A percentile compares a stretch with the other conserved stretches of the same genome.
Conservation (phyloP, 1,284 basidiomycete species). For the Agroathelia rolfsii region DNA sequence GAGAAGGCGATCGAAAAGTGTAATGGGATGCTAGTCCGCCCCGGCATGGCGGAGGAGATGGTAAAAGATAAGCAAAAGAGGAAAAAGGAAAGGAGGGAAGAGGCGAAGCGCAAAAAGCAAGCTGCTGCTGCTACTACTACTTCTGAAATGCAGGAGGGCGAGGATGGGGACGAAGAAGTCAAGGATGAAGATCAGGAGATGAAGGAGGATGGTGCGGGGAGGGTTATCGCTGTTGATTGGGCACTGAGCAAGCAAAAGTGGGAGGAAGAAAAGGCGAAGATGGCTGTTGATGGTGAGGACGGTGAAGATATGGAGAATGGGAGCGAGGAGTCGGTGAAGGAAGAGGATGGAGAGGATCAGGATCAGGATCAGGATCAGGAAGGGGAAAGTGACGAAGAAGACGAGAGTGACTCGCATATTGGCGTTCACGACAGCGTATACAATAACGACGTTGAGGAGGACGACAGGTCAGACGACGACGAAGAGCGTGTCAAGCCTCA, state of each 20-base stretch:
- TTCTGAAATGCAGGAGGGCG: constrained; percentile 25
- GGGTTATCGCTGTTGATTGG: constrained; percentile 93
- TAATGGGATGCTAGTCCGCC: constrained; percentile 68
- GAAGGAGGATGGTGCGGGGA: constrained; percentile 31
- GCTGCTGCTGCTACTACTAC: no score
- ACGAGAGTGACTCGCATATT: no score
- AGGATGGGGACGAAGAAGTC: constrained; percentile 23
- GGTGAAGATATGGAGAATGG: no score
- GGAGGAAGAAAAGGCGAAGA: constrained; percentile 67
- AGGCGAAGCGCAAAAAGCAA: constrained; percentile 39
- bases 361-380: constrained; percentile 21
- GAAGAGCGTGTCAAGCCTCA: constrained; percentile 56
- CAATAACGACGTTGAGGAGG: constrained; percentile 25
- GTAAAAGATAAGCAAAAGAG: constrained; percentile 68
- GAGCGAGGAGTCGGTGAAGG: constrained; percentile 29
- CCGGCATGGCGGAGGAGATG: constrained; percentile 58
- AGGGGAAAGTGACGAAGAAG: constrained; percentile 20
- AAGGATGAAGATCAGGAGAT: constrained; percentile 24
- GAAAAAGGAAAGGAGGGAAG: constrained; percentile 54
- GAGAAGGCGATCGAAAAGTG: constrained; percentile 75
- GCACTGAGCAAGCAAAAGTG: constrained; percentile 91
- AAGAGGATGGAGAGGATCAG: constrained; percentile 29
- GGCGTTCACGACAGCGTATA: constrained; percentile 23
- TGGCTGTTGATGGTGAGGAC: constrained; percentile 30
- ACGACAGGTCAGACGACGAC: constrained; percentile 30